Percentiles rank a stretch among this genome's conserved stretches.
phyloP scores from a whole-genome alignment of 345 rosid species.

The Turnera subulata region DNA sequence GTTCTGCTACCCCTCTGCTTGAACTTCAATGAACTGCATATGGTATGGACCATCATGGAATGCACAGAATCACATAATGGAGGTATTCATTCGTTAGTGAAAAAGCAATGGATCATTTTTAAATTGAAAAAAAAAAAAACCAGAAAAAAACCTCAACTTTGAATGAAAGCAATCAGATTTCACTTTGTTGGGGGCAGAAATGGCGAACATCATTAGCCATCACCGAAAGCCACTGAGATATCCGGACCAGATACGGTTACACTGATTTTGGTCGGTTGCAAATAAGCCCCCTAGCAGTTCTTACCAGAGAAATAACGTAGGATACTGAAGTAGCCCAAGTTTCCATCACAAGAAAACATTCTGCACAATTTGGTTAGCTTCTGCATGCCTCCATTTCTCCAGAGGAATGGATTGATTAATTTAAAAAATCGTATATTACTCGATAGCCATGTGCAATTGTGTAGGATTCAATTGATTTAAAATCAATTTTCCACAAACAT shows the following conservation, averaged over 20 bases:
- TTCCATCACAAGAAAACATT: no score
- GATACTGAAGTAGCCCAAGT: no score
- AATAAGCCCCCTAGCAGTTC: background rate
- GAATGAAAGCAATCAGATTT: slow-evolving; percentile 4
- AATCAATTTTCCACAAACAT: background rate
- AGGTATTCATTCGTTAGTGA: no score
- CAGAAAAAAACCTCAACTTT: no score
- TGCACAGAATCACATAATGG: no score
- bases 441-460: background rate
- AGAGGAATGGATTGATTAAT: no score
- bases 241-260: slow-evolving; percentile 2
- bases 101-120: no score
- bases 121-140: no score
- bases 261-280: slow-evolving; percentile 11
- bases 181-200: background rate
- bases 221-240: slow-evolving; percentile 15
- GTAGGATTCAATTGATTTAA: background rate
- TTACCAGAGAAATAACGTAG: background rate
- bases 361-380: no score
- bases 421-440: background rate
- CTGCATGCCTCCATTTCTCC: background rate
- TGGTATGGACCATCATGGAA: no score
- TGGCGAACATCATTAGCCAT: slow-evolving; percentile 7
- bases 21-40: no score
- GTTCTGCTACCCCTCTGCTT: no score